phyloP scores from a whole-genome alignment of 108 stramenopile species.

The Cyclotella atomus region DNA sequence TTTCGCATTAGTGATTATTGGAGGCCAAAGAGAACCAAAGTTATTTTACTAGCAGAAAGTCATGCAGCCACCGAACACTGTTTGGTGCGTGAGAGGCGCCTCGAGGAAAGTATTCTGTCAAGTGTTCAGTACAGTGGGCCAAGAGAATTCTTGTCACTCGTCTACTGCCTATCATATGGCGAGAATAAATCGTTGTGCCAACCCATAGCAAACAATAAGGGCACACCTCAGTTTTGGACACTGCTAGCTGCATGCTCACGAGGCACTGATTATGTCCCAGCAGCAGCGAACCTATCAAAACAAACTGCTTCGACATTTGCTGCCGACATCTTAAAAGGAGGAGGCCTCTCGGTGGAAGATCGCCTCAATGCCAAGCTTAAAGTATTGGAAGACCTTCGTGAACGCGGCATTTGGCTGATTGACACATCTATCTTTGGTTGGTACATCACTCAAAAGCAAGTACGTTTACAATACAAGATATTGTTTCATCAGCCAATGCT shows the following conservation, averaged over 20 bases:
- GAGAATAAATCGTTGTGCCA: conserved; percentile 38
- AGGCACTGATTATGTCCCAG: conserved; percentile 35
- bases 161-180: conserved; percentile 51
- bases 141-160: conserved; percentile 35
- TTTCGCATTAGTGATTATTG: conserved; percentile 50
- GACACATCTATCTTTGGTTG: conserved; percentile 53
- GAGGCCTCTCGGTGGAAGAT: conserved; percentile 23
- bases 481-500: not conserved
- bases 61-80: conserved; percentile 41
- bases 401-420: conserved; percentile 50
- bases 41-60: conserved; percentile 52
- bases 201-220: conserved; percentile 29
- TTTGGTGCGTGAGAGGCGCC: conserved; percentile 17
- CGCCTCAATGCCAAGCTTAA: conserved; percentile 45
- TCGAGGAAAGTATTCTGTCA: conserved; percentile 14
- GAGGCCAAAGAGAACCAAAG: conserved; percentile 36
- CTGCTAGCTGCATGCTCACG: conserved; percentile 47
- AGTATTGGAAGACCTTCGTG: conserved; percentile 34
- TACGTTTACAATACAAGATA: not conserved
- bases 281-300: not conserved
- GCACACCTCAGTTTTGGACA: conserved; percentile 55
- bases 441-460: conserved; percentile 42
- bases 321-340: conserved; percentile 43
- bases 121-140: conserved; percentile 32
- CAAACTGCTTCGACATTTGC: conserved; percentile 33